A percentile compares a stretch with the other conserved stretches of the same genome.
These are phyloP conservation scores for Aspergillus ruber DNA, from an alignment of 2,329 filamentous ascomycete genomes.

Conservation along the genomic window DNA sequence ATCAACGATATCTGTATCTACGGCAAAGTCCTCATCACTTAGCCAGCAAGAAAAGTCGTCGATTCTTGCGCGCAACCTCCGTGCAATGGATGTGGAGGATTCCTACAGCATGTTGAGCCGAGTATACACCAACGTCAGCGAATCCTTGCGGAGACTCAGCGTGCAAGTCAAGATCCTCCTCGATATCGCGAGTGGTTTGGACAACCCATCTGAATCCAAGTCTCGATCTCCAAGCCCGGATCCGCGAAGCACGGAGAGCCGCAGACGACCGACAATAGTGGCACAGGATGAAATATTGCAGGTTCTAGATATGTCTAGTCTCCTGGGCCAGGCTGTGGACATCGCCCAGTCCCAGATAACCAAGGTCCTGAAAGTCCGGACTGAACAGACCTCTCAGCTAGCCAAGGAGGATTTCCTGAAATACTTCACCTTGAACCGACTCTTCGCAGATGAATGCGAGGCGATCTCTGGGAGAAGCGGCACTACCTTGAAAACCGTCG, in stretches of 20 bases:
- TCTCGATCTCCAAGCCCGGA: slow-evolving; percentile 46
- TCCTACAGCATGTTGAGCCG: slow-evolving; percentile 75
- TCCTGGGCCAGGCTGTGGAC: slow-evolving; percentile 61
- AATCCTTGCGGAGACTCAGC: slow-evolving; percentile 75
- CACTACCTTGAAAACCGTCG: slow-evolving; percentile 52
- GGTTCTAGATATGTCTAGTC: slow-evolving; percentile 58
- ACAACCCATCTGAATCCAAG: slow-evolving; percentile 36
- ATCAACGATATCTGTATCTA: slow-evolving; percentile 80
- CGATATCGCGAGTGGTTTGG: slow-evolving; percentile 69
- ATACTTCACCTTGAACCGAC: slow-evolving; percentile 57
- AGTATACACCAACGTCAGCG: slow-evolving; percentile 81
- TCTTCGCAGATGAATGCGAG: slow-evolving; percentile 63
- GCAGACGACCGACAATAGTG: slow-evolving; percentile 19
- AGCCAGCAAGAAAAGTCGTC: slow-evolving; percentile 85
- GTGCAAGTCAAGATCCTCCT: slow-evolving; percentile 92
- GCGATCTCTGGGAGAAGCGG: slow-evolving; percentile 58
- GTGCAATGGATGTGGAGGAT: slow-evolving; percentile 74
- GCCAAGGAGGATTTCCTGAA: slow-evolving; percentile 52
- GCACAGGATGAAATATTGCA: slow-evolving; percentile 57
- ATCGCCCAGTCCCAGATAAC: slow-evolving; percentile 59
- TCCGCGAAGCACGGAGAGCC: slow-evolving; percentile 36
- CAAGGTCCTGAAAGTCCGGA: slow-evolving; percentile 58
- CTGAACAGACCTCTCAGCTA: slow-evolving; percentile 53
- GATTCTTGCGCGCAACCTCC: slow-evolving; percentile 78
- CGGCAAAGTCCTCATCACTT: slow-evolving; percentile 60